Percentiles rank a stretch among this genome's conserved stretches.
Conservation (phyloP, 345 rosid genomes). For the Psidium friedrichsthalianum region DNA sequence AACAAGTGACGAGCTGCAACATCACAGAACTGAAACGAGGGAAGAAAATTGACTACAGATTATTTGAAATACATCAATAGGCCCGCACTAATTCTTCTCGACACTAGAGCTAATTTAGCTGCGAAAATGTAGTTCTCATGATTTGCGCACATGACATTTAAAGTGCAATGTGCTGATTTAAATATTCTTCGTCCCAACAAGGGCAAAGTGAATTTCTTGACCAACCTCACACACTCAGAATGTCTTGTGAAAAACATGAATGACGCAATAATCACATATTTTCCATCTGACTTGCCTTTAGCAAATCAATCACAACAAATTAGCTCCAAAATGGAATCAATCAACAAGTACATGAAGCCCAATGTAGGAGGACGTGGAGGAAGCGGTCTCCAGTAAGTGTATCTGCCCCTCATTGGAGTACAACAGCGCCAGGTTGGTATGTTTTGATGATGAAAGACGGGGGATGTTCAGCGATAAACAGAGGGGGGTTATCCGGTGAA, state of each 20-base stretch:
- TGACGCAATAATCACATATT: background rate
- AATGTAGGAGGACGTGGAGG: background rate
- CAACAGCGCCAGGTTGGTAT: constrained; percentile 76
- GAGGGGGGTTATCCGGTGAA: too few species aligned
- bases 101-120: too few species aligned
- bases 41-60: background rate
- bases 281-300: background rate
- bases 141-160: too few species aligned
- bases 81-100: too few species aligned
- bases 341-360: background rate
- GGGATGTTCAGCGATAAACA: too few species aligned
- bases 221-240: constrained; percentile 86
- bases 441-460: constrained; percentile 34
- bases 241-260: constrained; percentile 43
- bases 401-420: constrained; percentile 96
- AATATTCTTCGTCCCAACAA: constrained; percentile 29
- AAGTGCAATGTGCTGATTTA: too few species aligned
- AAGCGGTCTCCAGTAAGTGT: constrained; percentile 80
- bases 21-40: background rate
- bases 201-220: constrained; percentile 83
- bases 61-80: too few species aligned
- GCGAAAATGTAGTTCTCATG: too few species aligned
- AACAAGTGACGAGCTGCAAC: background rate
- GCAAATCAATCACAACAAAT: background rate
- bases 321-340: background rate